phyloP scores from a whole-genome alignment of 768 basidiomycete species.

The Termitomyces sp. region DNA sequence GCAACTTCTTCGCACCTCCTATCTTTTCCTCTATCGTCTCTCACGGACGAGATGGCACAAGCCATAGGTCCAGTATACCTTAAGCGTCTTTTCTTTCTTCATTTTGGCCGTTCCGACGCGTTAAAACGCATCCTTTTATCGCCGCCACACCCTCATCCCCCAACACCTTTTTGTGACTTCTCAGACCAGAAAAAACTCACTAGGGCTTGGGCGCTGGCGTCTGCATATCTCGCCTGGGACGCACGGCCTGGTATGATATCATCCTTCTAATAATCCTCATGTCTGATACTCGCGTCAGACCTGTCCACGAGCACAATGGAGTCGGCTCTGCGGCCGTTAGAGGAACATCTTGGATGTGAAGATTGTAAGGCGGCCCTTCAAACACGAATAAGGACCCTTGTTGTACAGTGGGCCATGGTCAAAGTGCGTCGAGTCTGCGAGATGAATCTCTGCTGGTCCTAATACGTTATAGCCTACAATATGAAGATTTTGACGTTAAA shows the following conservation, averaged over 20 bases:
- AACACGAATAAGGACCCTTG: slow-evolving; percentile 62
- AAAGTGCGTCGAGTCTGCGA: slow-evolving; percentile 40
- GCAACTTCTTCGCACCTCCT: slow-evolving; percentile 71
- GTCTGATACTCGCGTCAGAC: slow-evolving; percentile 35
- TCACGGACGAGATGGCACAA: slow-evolving; percentile 67
- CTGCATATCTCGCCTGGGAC: slow-evolving; percentile 82
- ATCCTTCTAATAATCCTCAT: slow-evolving; percentile 7
- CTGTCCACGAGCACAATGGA: slow-evolving; percentile 71
- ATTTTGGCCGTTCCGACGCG: slow-evolving; percentile 78
- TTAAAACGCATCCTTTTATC: slow-evolving; percentile 72
- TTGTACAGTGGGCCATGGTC: slow-evolving; percentile 74
- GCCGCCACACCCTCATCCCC: slow-evolving; percentile 73
- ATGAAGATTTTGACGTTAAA: slow-evolving; percentile 20
- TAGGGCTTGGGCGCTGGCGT: slow-evolving; percentile 77
- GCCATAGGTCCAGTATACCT: slow-evolving; percentile 73
- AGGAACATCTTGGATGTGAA: slow-evolving; percentile 64
- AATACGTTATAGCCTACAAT: slow-evolving; percentile 23
- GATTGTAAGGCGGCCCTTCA: slow-evolving; percentile 58
- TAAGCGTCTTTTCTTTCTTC: slow-evolving; percentile 78
- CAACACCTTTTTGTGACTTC: slow-evolving; percentile 64
- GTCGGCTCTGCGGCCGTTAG: slow-evolving; percentile 62
- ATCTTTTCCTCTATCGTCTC: slow-evolving; percentile 57
- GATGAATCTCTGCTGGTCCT: background rate
- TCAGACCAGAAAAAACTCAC: slow-evolving; percentile 74
- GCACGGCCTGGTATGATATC: slow-evolving; percentile 60